A percentile compares a stretch with the other conserved stretches of the same genome.
Evolutionary conservation across 2,329 filamentous ascomycete genomes (phyloP).

Genomic region (Lachnellula suecica): DNA sequence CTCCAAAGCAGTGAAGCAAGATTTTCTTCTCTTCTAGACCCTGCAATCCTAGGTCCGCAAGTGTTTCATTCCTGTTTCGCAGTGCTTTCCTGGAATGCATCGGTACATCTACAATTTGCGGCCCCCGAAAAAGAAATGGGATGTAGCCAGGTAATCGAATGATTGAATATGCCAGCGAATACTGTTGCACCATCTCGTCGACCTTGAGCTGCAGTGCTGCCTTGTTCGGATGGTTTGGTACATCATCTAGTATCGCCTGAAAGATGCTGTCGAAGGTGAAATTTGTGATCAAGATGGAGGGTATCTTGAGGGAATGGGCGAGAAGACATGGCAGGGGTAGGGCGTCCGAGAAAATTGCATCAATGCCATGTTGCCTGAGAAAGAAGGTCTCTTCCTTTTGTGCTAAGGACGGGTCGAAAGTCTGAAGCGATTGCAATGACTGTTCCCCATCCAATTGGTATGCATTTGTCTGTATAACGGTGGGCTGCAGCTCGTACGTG

Average conservation of each 20-base stretch:
- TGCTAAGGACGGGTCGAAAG: constrained; percentile 7
- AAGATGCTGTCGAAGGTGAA: constrained; percentile 18
- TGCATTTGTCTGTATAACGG: constrained; percentile 11
- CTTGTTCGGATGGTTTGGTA: constrained; percentile 1
- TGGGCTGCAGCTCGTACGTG: constrained; percentile 8
- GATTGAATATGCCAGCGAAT: constrained; percentile 13
- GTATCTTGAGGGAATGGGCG: constrained; percentile 8
- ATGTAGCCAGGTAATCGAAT: constrained; percentile 17
- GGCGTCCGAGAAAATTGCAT: constrained; percentile 10
- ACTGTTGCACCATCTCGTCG: constrained; percentile 10
- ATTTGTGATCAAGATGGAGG: constrained; percentile 13
- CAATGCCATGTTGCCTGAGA: constrained; percentile 8
- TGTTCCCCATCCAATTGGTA: constrained; percentile 13
- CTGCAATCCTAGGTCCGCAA: constrained; percentile 2
- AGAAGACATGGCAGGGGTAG: constrained; percentile 11
- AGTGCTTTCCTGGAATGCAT: constrained; percentile 16
- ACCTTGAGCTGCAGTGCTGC: constrained; percentile 1
- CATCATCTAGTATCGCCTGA: constrained; percentile 9
- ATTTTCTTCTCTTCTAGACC: constrained; percentile 4
- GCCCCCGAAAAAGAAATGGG: constrained; percentile 1
- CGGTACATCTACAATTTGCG: constrained; percentile 4
- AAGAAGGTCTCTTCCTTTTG: constrained; percentile 9
- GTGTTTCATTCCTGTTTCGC: constrained; percentile 1
- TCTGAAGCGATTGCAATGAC: constrained; percentile 10
- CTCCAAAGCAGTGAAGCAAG: neutral